phyloP scores from a whole-genome alignment of 352 stramenopile species.

The Thraustochytrium striatum region DNA sequence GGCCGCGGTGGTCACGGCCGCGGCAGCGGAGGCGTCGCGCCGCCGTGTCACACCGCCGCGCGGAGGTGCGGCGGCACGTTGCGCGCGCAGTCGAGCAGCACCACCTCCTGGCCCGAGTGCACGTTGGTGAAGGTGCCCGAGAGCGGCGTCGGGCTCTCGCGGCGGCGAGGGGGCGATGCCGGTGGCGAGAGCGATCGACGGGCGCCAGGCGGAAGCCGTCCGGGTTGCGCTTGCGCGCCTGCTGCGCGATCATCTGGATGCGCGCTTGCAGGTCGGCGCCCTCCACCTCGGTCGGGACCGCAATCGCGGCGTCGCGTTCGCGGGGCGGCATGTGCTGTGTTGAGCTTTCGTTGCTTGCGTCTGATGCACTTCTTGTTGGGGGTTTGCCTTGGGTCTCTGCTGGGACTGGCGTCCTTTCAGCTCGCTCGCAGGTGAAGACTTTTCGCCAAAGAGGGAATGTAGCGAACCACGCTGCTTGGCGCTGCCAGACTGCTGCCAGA shows the following conservation, averaged over 20 bases:
- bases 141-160: neutral
- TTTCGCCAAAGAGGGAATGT: too few species aligned
- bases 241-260: conserved; percentile 27
- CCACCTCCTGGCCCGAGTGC: conserved; percentile 3
- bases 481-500: too few species aligned
- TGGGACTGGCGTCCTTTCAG: too few species aligned
- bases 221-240: conserved; percentile 46
- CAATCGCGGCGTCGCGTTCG: neutral
- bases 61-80: neutral
- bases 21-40: too few species aligned
- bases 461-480: too few species aligned
- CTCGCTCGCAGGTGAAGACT: too few species aligned
- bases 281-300: neutral
- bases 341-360: too few species aligned
- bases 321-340: neutral
- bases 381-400: too few species aligned
- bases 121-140: conserved; percentile 10
- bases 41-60: too few species aligned
- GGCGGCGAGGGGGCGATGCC: neutral
- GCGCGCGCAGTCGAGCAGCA: conserved; percentile 1
- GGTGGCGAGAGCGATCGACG: neutral
- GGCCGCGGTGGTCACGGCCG: too few species aligned
- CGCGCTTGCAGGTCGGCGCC: conserved; percentile 15
- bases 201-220: conserved; percentile 5
- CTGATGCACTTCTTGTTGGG: too few species aligned